Base-by-base conservation (phyloP, 1,284 basidiomycete genomes). In the Leccinum pachyderme region DNA sequence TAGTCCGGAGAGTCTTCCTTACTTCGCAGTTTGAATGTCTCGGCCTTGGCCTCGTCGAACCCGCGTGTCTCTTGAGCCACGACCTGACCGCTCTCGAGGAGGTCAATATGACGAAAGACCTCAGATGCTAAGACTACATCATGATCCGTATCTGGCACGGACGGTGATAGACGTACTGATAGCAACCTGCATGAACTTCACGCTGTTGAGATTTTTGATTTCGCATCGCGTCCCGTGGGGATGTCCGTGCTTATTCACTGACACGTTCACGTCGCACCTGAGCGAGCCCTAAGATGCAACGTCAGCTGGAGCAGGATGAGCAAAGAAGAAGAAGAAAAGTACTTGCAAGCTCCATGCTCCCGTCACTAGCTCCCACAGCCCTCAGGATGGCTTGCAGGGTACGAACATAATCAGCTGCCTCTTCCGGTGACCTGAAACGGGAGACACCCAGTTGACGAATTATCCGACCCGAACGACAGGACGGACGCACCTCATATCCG, bases 1-100 rank as follows among this genome's bases (percentile, higher is more conserved):
- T 99, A 99, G 69, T 99, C 96, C 5, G 91, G 91, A 0, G 93
- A 89, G 64, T 95, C 91, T 66, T 98, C 96, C 72, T 99, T 99
- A 47, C 83, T 86, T 43, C 97, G 82, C 55, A 98, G 73, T 22
- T 78, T 79, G 73, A 85, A 95, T 0, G 97, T 99, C 65, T 88
- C 81, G 11, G 87, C 88, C 2, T 78, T 84, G 52, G 86, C 75
- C 69, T 95, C 93, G 70, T 98, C 85, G 66, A 95, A 95, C 0
- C 93, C 93, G 28, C 94, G 83, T 1, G 97, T 99, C 72, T 98
- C 93, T 72, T 96, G 94, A 12, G 77, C 68, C 0, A 96, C 81
- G 1, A 64, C 41, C 15, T 69, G 62, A 3, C 79, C 81, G 0
- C 59, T 56, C 32, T 78, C 75, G 8, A 95, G 70, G 8, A 91